These are phyloP conservation scores for Cyclocybe cylindracea DNA, from an alignment of 768 basidiomycete genomes.

Conservation along the genomic window DNA sequence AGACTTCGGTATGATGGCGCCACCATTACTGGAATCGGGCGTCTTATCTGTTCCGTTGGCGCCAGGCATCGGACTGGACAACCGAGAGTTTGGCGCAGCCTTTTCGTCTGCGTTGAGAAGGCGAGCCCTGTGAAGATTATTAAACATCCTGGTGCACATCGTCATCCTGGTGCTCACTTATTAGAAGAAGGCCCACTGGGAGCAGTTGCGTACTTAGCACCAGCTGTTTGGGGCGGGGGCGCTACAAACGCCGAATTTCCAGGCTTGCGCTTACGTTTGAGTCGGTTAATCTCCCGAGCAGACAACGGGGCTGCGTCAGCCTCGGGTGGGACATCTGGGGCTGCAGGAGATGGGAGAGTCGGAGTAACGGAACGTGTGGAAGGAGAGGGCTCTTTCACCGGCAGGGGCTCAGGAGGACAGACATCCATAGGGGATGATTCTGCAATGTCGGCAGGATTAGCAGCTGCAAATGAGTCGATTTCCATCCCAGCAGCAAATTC, in stretches of 20 bases:
- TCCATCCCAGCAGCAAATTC: slow-evolving; percentile 68
- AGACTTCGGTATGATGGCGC: slow-evolving; percentile 77
- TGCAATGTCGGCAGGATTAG: slow-evolving; percentile 40
- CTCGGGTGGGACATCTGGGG: slow-evolving; percentile 40
- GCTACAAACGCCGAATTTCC: slow-evolving; percentile 84
- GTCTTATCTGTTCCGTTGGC: slow-evolving; percentile 62
- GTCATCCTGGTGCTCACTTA: slow-evolving; percentile 30
- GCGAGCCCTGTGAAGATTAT: slow-evolving; percentile 56
- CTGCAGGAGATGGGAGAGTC: slow-evolving; percentile 53
- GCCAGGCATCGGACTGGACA: slow-evolving; percentile 56
- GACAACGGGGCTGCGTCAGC: slow-evolving; percentile 64
- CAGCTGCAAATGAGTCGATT: slow-evolving; percentile 44
- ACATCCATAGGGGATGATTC: slow-evolving; percentile 46
- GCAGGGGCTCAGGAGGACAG: slow-evolving; percentile 33
- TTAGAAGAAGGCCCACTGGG: slow-evolving; percentile 62
- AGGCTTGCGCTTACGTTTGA: slow-evolving; percentile 92
- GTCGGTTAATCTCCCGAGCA: slow-evolving; percentile 88
- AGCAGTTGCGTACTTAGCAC: slow-evolving; percentile 63
- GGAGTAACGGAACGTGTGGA: slow-evolving; percentile 48
- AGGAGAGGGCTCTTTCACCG: slow-evolving; percentile 39
- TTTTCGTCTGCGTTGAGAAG: slow-evolving; percentile 69
- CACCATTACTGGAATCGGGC: slow-evolving; percentile 82
- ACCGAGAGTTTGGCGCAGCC: slow-evolving; percentile 47
- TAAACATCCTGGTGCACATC: background rate
- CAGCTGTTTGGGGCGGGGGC: slow-evolving; percentile 61